phyloP scores from a whole-genome alignment of 2,329 filamentous ascomycete species.

The Talaromyces rugulosus region DNA sequence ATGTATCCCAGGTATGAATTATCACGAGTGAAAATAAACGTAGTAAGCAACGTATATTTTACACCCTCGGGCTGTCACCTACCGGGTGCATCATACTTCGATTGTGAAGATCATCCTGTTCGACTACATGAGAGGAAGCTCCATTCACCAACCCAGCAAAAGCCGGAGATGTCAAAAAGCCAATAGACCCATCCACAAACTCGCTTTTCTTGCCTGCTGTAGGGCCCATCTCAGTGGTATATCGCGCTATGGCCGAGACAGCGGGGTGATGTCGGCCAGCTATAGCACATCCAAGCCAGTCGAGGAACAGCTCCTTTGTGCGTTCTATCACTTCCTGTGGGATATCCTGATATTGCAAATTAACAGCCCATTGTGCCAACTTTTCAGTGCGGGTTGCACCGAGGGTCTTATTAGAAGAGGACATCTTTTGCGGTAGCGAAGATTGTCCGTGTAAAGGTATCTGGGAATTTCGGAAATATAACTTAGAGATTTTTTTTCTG shows the following conservation, averaged over 20 bases:
- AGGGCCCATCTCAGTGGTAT: conserved; percentile 25
- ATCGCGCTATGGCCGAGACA: conserved; percentile 20
- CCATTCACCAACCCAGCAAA: conserved; percentile 29
- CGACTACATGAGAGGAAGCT: conserved; percentile 28
- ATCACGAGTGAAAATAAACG: background rate
- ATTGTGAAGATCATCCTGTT: conserved; percentile 32
- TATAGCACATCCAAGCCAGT: conserved; percentile 27
- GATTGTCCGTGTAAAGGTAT: background rate
- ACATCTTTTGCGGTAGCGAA: background rate
- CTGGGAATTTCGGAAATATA: background rate
- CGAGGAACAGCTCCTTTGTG: conserved; percentile 29
- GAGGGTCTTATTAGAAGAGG: background rate
- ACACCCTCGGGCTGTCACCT: conserved; percentile 2
- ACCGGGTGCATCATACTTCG: conserved; percentile 31
- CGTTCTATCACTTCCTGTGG: conserved; percentile 23
- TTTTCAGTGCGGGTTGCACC: conserved; percentile 17
- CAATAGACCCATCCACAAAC: conserved; percentile 21
- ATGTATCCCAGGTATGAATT: background rate
- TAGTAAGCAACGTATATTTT: background rate
- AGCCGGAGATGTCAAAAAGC: conserved; percentile 21
- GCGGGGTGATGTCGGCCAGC: conserved; percentile 27
- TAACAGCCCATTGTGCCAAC: conserved; percentile 20
- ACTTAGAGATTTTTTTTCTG: background rate
- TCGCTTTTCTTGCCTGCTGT: conserved; percentile 22
- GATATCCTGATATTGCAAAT: conserved; percentile 20